A percentile compares a stretch with the other conserved stretches of the same genome.
Conservation (phyloP, 169 alveolate species). For the Plasmodium sp. region DNA sequence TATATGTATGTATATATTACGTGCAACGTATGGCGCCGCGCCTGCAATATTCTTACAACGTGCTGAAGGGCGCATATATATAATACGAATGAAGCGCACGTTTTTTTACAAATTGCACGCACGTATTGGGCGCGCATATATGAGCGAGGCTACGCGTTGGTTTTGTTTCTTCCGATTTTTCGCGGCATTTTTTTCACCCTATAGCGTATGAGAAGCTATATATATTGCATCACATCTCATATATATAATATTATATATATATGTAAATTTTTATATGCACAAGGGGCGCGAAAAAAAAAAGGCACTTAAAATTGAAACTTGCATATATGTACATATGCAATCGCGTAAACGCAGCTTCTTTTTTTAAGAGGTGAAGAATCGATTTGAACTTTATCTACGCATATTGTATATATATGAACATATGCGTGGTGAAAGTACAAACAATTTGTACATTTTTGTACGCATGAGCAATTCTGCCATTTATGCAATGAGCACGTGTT, state of each 20-base stretch:
- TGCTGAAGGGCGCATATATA: not conserved
- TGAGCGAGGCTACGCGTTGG: not conserved
- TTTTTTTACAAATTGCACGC: not conserved
- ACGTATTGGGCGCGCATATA: not conserved
- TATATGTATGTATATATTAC: not conserved
- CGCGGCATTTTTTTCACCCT: not conserved
- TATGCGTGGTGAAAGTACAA: not conserved
- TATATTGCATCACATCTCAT: not conserved
- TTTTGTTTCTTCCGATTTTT: not conserved
- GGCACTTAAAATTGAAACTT: not conserved
- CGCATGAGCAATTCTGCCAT: not conserved
- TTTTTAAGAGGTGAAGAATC: conserved; percentile 1
- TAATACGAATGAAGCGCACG: not conserved
- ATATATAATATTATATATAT: too few species aligned
- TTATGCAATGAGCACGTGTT: not conserved
- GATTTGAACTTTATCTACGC: not conserved
- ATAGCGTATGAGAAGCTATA: not conserved
- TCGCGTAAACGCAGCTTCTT: not conserved
- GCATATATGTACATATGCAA: not conserved
- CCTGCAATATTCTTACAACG: not conserved
- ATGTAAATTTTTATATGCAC: not conserved
- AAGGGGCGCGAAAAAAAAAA: not conserved
- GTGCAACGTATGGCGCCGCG: not conserved
- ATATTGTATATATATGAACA: not conserved
- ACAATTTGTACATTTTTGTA: not conserved